Conservation (phyloP, 495 filamentous ascomycete species). For the Aspergillus asperescens region DNA sequence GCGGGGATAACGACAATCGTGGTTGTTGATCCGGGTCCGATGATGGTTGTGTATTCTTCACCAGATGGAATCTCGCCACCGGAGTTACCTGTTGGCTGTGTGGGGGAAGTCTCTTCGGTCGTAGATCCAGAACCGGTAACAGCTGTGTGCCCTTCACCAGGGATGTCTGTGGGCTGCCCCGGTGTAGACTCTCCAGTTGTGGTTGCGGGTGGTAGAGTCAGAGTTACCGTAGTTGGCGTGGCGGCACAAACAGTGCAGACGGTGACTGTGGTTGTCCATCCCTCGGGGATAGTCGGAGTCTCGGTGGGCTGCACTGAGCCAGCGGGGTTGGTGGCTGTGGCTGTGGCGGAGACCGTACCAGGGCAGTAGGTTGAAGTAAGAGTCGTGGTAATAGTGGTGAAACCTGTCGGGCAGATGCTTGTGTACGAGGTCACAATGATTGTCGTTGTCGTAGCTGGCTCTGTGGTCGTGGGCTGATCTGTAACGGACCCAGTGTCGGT, state of each 20-base stretch:
- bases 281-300: conserved; percentile 31
- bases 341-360: conserved; percentile 23
- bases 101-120: too few species aligned
- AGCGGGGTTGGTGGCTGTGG: conserved; percentile 23
- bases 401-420: conserved; percentile 42
- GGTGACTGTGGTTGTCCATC: conserved; percentile 47
- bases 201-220: conserved; percentile 32
- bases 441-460: conserved; percentile 29
- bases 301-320: conserved; percentile 10
- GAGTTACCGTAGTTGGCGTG: conserved; percentile 38
- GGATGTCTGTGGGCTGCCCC: conserved; percentile 2
- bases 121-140: neutral
- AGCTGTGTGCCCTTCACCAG: neutral
- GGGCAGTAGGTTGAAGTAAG: conserved; percentile 38
- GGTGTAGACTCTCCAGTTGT: conserved; percentile 8
- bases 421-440: conserved; percentile 41
- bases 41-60: neutral
- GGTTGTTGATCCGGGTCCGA: neutral
- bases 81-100: neutral
- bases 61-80: conserved; percentile 1
- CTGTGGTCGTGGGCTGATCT: conserved; percentile 9
- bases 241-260: conserved; percentile 43
- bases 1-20: neutral
- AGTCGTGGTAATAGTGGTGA: conserved; percentile 41
- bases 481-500: conserved; percentile 4